A percentile compares a stretch with the other conserved stretches of the same genome.
These are phyloP conservation scores for Metschnikowia rubicola DNA, from an alignment of 805 yeast genomes.

Conservation along the genomic window DNA sequence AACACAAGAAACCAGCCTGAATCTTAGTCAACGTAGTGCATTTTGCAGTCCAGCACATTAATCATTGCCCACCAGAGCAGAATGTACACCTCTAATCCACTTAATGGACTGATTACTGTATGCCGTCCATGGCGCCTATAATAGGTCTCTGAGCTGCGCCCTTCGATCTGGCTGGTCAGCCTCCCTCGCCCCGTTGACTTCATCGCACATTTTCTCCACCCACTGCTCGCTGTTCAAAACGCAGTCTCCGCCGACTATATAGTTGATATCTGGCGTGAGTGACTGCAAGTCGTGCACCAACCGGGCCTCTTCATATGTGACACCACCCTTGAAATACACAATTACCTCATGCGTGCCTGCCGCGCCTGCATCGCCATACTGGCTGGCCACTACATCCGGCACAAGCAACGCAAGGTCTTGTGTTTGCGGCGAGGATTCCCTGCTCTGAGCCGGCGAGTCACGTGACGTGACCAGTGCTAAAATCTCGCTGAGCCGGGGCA, in stretches of 20 bases:
- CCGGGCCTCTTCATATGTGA: constrained; percentile 88
- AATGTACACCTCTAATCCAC: too few species aligned
- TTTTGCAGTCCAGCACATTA: too few species aligned
- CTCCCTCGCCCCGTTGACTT: constrained; percentile 20
- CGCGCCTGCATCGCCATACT: constrained; percentile 22
- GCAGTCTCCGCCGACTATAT: constrained; percentile 71
- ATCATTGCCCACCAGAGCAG: too few species aligned
- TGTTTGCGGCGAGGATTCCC: constrained; percentile 7
- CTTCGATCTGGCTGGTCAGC: constrained; percentile 30
- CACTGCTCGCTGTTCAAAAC: constrained; percentile 35
- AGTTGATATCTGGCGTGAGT: constrained; percentile 53
- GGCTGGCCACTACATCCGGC: constrained; percentile 33
- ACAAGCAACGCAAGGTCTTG: constrained; percentile 33
- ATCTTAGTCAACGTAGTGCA: too few species aligned
- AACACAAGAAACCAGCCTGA: too few species aligned
- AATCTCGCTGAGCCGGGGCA: constrained; percentile 62
- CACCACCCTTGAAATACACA: constrained; percentile 80
- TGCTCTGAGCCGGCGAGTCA: constrained; percentile 8
- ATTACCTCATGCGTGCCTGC: constrained; percentile 60
- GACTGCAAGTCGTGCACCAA: constrained; percentile 68
- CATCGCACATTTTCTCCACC: constrained; percentile 32
- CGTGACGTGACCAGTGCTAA: constrained; percentile 21
- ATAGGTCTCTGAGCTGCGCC: constrained; percentile 37
- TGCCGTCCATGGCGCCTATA: constrained; percentile 7
- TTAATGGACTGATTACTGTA: too few species aligned